Base-by-base conservation (phyloP, 2,329 filamentous ascomycete species). In the Trichoderma sp. region DNA sequence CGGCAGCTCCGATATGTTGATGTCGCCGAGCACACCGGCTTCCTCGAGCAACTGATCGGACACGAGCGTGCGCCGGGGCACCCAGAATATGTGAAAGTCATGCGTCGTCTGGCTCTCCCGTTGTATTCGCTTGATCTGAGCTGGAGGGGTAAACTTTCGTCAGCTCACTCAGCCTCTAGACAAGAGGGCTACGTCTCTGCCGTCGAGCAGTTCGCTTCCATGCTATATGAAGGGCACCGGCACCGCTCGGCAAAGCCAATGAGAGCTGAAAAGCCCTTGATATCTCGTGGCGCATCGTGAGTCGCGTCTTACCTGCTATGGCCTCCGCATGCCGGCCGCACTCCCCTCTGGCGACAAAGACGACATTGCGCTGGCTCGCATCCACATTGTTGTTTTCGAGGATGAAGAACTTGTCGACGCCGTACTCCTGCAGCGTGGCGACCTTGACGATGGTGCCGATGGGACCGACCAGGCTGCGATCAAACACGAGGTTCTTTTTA, bases 401-500 rank as follows among this genome's bases (percentile, higher is more conserved):
- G 74, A 97, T 90, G 82, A 98, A 99, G 70, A 97, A 92, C 78
- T 96, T 96, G 78, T 98, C 93, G 71, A 99, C 93, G 34, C 96
- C 96, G 80, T 98, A 97, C 74, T 99, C 95, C 75, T 98, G 92
- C 17, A 97, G 85, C 10, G 91, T 94, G 24, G 94, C 94, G 74
- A 97, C 96, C 77, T 97, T 97, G 79, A 96, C 92, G 70, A 99
- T 90, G 66, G 94, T 85, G 66, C 93, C 92, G 71, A 99, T 85
- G 34, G 93, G 92, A 26, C 94, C 95, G 70, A 94, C 93, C 71
- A 99, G 84, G 72, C 89, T 89, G 78, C 90, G 91, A 77, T 98
- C 94, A 74, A 99, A 90, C 60, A 99, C 91, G 67, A 99, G 83
- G 74, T 97, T 98, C 84, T 99, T 99, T 86, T 98, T 99, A 71